Evolutionary conservation across 2,329 filamentous ascomycete genomes (phyloP).

Genomic region (Pseudogymnoascus verrucosus): DNA sequence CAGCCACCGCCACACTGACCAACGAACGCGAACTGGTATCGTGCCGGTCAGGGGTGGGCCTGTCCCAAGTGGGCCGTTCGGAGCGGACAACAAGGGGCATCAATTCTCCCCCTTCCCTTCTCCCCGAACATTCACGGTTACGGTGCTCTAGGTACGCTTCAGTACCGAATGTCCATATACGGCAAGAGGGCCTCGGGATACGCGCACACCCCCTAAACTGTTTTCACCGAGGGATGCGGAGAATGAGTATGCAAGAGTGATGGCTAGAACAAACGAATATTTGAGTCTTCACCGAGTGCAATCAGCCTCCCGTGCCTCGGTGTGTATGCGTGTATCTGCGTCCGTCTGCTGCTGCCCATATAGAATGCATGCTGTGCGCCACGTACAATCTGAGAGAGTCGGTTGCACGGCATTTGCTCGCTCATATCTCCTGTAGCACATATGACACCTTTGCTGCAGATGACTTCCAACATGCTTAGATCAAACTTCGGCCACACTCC

Average conservation of each 20-base stretch:
- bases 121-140: background rate
- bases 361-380: background rate
- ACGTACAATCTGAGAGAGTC: background rate
- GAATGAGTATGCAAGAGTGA: background rate
- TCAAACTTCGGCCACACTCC: no score
- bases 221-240: background rate
- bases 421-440: background rate
- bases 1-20: background rate
- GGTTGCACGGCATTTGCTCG: background rate
- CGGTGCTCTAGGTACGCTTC: background rate
- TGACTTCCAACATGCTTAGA: background rate
- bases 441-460: conserved; percentile 1
- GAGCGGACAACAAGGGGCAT: background rate
- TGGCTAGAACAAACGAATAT: background rate
- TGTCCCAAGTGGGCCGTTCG: background rate
- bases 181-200: background rate
- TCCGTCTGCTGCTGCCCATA: background rate
- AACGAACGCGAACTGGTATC: background rate
- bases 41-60: background rate
- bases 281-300: background rate
- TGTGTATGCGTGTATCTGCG: background rate
- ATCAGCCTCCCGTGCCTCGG: background rate
- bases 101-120: background rate
- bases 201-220: background rate
- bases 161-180: background rate